A percentile compares a stretch with the other conserved stretches of the same genome.
Evolutionary conservation across 306 rosid genomes (phyloP).

Genomic region (Psophocarpus tetragonolobus): DNA sequence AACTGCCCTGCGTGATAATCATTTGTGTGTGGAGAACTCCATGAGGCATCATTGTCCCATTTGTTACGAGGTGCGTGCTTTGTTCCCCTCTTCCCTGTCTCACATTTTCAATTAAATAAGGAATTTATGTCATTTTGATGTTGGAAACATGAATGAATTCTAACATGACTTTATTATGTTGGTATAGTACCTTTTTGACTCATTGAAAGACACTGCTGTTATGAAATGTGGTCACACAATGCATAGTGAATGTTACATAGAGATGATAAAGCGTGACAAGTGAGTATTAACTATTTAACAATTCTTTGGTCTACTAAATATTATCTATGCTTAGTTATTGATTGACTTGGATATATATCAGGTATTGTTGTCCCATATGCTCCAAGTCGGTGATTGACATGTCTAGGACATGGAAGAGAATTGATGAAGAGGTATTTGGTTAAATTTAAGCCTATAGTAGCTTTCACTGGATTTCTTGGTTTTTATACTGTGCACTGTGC

Average conservation of each 20-base stretch:
- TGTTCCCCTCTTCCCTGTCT: slow-evolving; percentile 1
- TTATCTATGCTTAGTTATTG: neutral
- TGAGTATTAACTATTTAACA: slow-evolving; percentile 41
- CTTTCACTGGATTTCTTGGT: neutral
- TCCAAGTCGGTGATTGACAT: slow-evolving; percentile 81
- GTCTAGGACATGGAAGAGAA: slow-evolving; percentile 84
- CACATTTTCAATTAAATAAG: slow-evolving; percentile 18
- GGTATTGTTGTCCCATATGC: slow-evolving; percentile 94
- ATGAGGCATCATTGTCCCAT: slow-evolving; percentile 98
- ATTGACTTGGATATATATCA: slow-evolving; percentile 34
- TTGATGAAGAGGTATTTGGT: slow-evolving; percentile 84
- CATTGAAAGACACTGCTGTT: slow-evolving; percentile 71
- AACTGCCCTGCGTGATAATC: slow-evolving; percentile 68
- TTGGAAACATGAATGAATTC: slow-evolving; percentile 14
- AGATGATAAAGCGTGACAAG: slow-evolving; percentile 83
- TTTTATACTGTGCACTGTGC: neutral
- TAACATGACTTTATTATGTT: slow-evolving; percentile 34
- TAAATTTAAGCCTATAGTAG: slow-evolving; percentile 20
- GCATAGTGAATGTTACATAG: slow-evolving; percentile 76
- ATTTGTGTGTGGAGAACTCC: slow-evolving; percentile 91
- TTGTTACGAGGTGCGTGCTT: slow-evolving; percentile 80
- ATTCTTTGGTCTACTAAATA: neutral
- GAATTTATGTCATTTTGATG: neutral
- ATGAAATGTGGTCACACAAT: slow-evolving; percentile 99
- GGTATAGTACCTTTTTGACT: slow-evolving; percentile 83